Base-by-base conservation (phyloP, 805 yeast genomes). In the Candida namnaoensis region DNA sequence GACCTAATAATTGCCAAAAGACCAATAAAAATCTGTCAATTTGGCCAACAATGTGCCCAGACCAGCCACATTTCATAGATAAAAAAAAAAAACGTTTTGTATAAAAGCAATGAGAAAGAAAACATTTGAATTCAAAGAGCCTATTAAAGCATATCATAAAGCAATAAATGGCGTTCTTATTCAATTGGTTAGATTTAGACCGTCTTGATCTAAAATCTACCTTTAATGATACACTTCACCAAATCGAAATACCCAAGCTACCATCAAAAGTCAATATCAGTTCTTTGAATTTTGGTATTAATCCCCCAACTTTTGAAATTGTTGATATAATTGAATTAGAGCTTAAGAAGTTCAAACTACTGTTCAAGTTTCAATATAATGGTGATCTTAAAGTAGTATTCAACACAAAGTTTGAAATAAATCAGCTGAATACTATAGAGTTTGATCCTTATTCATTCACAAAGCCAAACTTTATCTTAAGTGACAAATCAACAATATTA, bases 371-470 rank as follows among this genome's bases (percentile, higher is more conserved):
- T 45, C 41, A 42, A 13, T 56, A 54, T 36, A 38, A 46, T 7
- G 60, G 58, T 8, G 45, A 47, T 33, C 32, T 50, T 8, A 42
- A 49, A 24, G 28, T 53, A 3, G 42, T 40, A 5, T 34, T 54
- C 7, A 48, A 44, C 25, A 49, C 60, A 5, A 38, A 42, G 23
- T 41, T 54, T 14, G 60, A 56, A 37, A 49, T 54, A 19, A 56
- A 56, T 38, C 27, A 56, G 2, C n/a, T 56, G 14, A 44, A 43
- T 9, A 37, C 54, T 19, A 52, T 56, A 7, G 53, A 52, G 5
- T 56, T 50, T 48, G 58, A 54, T 38, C 6, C 12, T 5, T 53
- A 54, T 38, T 5, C 12, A 5, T 53, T 56, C 38, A 54, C 58
- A 12, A 52, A 39, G 42, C 60, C 60, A 4, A 51, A 47, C 34